Evolutionary conservation across 1,139 yeast genomes (phyloP).

Genomic region (Zygosaccharomyces sapae): DNA sequence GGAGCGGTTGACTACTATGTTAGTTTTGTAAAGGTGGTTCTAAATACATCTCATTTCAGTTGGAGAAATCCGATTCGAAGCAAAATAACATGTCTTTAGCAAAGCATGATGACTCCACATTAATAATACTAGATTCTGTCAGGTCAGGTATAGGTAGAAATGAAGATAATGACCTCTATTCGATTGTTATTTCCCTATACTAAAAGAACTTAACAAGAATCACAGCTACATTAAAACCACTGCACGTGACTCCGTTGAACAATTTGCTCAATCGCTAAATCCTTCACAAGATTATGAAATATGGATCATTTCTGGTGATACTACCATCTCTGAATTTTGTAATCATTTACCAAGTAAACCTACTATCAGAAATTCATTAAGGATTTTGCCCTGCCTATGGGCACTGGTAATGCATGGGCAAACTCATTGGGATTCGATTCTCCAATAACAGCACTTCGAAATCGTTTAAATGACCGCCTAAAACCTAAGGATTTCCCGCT

Average conservation of each 20-base stretch:
- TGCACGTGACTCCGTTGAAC: slow-evolving; percentile 36
- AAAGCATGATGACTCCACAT: slow-evolving; percentile 3
- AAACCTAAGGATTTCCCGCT: slow-evolving; percentile 49
- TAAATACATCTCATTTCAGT: slow-evolving; percentile 12
- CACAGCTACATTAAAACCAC: slow-evolving; percentile 44
- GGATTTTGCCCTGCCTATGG: slow-evolving; percentile 64
- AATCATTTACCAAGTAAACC: slow-evolving; percentile 43
- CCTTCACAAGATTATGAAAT: slow-evolving; percentile 40
- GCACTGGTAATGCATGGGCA: slow-evolving; percentile 83
- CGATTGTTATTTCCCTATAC: slow-evolving; percentile 45
- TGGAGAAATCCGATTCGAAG: slow-evolving; percentile 1
- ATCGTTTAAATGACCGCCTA: slow-evolving; percentile 38
- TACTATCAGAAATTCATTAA: slow-evolving; percentile 22
- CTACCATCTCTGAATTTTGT: slow-evolving; percentile 72
- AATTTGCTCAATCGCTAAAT: slow-evolving; percentile 38
- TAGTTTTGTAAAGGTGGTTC: slow-evolving; percentile 12
- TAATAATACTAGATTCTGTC: slow-evolving; percentile 49
- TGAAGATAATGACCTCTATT: slow-evolving; percentile 41
- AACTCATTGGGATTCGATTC: slow-evolving; percentile 52
- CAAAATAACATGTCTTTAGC: neutral
- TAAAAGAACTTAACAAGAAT: slow-evolving; percentile 38
- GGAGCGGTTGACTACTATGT: slow-evolving; percentile 9
- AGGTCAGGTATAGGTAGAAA: slow-evolving; percentile 54
- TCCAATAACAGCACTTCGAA: slow-evolving; percentile 47
- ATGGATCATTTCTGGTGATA: slow-evolving; percentile 77